These are phyloP conservation scores for Echium plantagineum DNA, from an alignment of 257 asterid species.

Conservation along the genomic window DNA sequence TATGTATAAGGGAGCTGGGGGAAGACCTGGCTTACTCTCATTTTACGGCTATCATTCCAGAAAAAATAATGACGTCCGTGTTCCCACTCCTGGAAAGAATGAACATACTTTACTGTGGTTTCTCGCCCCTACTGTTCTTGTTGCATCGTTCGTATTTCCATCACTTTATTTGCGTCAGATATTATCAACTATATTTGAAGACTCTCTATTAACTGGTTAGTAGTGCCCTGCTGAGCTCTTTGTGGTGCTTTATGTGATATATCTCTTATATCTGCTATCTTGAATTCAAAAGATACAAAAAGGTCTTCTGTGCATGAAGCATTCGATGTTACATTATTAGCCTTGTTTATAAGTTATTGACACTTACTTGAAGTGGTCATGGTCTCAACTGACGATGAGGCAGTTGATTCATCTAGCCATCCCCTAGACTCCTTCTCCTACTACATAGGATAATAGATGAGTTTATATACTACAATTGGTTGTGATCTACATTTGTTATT, in stretches of 20 bases:
- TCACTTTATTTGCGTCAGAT: constrained; percentile 86
- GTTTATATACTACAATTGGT: too few species aligned
- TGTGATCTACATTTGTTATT: too few species aligned
- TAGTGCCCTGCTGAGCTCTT: constrained; percentile 1
- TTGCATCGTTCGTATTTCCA: constrained; percentile 83
- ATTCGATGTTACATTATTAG: too few species aligned
- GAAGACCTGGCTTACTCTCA: constrained; percentile 79
- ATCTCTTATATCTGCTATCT: too few species aligned
- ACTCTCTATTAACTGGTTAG: constrained; percentile 83
- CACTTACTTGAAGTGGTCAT: too few species aligned
- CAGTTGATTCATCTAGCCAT: too few species aligned
- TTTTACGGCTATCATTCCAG: constrained; percentile 37
- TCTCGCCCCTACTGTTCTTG: constrained; percentile 80
- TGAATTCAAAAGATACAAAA: too few species aligned
- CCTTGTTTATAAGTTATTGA: too few species aligned
- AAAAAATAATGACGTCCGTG: constrained; percentile 26
- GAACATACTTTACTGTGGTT: constrained; percentile 57
- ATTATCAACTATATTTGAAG: constrained; percentile 74
- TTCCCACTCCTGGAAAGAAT: constrained; percentile 26
- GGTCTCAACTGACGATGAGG: too few species aligned
- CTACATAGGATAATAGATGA: too few species aligned
- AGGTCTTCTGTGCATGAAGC: too few species aligned
- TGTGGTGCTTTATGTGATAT: background rate
- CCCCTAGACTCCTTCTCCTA: too few species aligned
- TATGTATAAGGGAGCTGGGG: constrained; percentile 37